Percentiles rank a stretch among this genome's conserved stretches.
These are phyloP conservation scores for Aristolochia fimbriata DNA, from an alignment of 164 flowering plant genomes.

Conservation along the genomic window DNA sequence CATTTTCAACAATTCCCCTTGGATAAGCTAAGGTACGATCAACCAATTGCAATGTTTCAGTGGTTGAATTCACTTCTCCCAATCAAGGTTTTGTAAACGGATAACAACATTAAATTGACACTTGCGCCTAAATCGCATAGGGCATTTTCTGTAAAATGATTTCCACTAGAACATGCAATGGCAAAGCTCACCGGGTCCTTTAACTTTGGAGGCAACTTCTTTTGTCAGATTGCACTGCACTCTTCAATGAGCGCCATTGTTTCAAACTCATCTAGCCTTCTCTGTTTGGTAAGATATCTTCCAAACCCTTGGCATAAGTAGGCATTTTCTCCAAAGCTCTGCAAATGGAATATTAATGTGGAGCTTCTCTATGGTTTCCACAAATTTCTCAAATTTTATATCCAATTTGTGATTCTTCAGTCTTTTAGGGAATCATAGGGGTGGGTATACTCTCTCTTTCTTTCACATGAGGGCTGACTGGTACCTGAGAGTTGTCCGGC, in stretches of 20 bases:
- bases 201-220: slow-evolving; percentile 1
- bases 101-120: slow-evolving; percentile 8
- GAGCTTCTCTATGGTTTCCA: no score
- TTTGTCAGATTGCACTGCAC: neutral
- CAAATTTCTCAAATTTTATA: neutral
- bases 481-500: neutral
- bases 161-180: slow-evolving; percentile 6
- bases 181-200: slow-evolving; percentile 11
- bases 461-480: neutral
- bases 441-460: no score
- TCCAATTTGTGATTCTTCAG: neutral
- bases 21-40: no score
- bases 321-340: slow-evolving; percentile 5
- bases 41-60: neutral
- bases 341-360: neutral
- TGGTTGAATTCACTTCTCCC: neutral
- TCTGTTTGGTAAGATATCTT: neutral
- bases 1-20: no score
- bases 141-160: neutral
- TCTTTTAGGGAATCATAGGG: neutral
- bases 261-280: neutral
- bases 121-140: slow-evolving; percentile 10
- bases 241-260: neutral
- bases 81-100: neutral
- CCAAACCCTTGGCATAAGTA: neutral